Conservation (phyloP, 352 stramenopile species). For the Phytopythium ostracodes region DNA sequence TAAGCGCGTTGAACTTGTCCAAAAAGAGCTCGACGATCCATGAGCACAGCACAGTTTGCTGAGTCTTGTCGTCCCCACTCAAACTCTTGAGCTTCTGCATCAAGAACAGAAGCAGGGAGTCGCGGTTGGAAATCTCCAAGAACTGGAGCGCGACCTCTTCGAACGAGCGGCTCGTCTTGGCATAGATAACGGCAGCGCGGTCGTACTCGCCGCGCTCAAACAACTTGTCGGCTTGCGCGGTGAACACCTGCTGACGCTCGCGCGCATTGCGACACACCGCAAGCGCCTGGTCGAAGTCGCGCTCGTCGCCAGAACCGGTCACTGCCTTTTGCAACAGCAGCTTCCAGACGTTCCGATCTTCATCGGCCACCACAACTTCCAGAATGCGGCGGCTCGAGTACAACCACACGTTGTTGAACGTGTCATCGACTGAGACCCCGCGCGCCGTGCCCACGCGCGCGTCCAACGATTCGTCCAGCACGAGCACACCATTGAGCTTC, state of each 20-base stretch:
- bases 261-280: slow-evolving; percentile 76
- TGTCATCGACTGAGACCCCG: slow-evolving; percentile 65
- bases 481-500: slow-evolving; percentile 82
- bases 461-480: slow-evolving; percentile 83
- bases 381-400: slow-evolving; percentile 79
- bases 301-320: slow-evolving; percentile 53
- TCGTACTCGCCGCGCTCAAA: slow-evolving; percentile 86
- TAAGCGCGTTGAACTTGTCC: slow-evolving; percentile 88
- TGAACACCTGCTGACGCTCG: slow-evolving; percentile 84
- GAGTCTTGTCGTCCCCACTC: slow-evolving; percentile 81
- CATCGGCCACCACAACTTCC: slow-evolving; percentile 73
- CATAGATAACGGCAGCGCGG: slow-evolving; percentile 85
- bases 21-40: slow-evolving; percentile 94
- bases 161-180: slow-evolving; percentile 87
- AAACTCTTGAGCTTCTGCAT: slow-evolving; percentile 87
- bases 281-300: slow-evolving; percentile 88
- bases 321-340: slow-evolving; percentile 89
- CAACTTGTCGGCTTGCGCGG: slow-evolving; percentile 87
- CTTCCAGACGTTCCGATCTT: slow-evolving; percentile 92
- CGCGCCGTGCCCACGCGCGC: slow-evolving; percentile 66
- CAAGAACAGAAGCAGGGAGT: slow-evolving; percentile 86
- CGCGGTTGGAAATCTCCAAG: slow-evolving; percentile 78
- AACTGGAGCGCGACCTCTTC: slow-evolving; percentile 92
- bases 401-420: slow-evolving; percentile 82
- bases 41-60: slow-evolving; percentile 90